Evolutionary conservation across 805 yeast genomes (phyloP).

Genomic region (Saccharomycopsis guyanensis): DNA sequence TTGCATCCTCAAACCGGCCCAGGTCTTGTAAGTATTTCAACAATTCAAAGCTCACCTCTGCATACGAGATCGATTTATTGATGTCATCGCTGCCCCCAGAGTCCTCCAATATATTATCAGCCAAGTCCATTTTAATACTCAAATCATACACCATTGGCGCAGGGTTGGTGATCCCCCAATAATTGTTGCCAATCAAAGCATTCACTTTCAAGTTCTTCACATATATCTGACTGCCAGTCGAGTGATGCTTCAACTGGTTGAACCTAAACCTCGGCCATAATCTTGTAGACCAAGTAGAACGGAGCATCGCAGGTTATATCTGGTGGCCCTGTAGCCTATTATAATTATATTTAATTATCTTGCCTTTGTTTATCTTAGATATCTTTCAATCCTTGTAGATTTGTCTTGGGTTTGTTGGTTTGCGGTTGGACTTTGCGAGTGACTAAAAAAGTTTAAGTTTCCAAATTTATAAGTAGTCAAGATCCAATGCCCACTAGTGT

Average conservation of each 20-base stretch:
- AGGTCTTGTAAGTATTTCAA: slow-evolving; percentile 40
- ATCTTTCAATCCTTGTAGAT: too few species aligned
- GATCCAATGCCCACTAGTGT: too few species aligned
- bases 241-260: not conserved
- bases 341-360: too few species aligned
- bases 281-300: not conserved
- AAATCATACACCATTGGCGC: slow-evolving; percentile 59
- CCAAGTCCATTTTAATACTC: slow-evolving; percentile 41
- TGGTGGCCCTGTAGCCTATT: too few species aligned
- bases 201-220: slow-evolving; percentile 52
- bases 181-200: slow-evolving; percentile 65
- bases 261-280: not conserved
- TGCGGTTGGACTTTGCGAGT: too few species aligned
- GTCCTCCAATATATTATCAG: slow-evolving; percentile 50
- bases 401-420: too few species aligned
- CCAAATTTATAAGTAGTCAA: too few species aligned
- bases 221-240: slow-evolving; percentile 33
- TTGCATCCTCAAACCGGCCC: slow-evolving; percentile 31
- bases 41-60: slow-evolving; percentile 68
- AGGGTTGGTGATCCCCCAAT: slow-evolving; percentile 52
- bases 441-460: too few species aligned
- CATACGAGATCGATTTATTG: slow-evolving; percentile 79
- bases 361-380: too few species aligned
- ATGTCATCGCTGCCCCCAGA: slow-evolving; percentile 83
- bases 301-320: not conserved